Percentiles rank a stretch among this genome's conserved stretches.
Evolutionary conservation across 768 basidiomycete species (phyloP).

Genomic region (Pleurotus pulmonarius): DNA sequence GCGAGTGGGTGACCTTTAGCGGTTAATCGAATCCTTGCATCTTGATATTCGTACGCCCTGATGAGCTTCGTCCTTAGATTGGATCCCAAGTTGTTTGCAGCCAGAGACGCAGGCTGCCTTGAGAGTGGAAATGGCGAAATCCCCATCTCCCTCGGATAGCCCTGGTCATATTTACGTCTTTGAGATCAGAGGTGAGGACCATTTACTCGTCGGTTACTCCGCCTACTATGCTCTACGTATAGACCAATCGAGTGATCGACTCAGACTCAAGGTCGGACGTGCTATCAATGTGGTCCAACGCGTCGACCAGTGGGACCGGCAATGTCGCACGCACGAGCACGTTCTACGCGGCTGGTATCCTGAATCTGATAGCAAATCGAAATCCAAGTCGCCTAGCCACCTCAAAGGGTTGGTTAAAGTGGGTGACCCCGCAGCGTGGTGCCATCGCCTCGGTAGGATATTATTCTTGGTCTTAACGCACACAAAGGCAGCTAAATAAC

Average conservation of each 20-base stretch:
- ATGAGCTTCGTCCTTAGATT: slow-evolving; percentile 38
- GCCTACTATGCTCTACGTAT: background rate
- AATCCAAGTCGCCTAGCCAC: background rate
- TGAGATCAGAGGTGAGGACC: slow-evolving; percentile 62
- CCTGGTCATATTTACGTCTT: slow-evolving; percentile 81
- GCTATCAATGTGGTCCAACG: slow-evolving; percentile 70
- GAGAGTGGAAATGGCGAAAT: slow-evolving; percentile 50
- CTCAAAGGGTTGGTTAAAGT: slow-evolving; percentile 56
- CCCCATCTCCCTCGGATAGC: slow-evolving; percentile 28
- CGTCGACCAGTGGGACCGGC: slow-evolving; percentile 77
- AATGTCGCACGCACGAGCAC: slow-evolving; percentile 75
- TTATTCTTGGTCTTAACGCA: too few species aligned
- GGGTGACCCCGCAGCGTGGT: slow-evolving; percentile 59
- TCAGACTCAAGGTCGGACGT: slow-evolving; percentile 79
- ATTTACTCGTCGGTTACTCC: background rate
- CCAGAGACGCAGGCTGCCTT: slow-evolving; percentile 56
- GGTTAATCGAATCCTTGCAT: slow-evolving; percentile 30
- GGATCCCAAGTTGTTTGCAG: slow-evolving; percentile 66
- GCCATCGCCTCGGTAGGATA: slow-evolving; percentile 49
- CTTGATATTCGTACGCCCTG: background rate
- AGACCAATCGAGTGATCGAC: slow-evolving; percentile 28
- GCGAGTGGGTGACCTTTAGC: slow-evolving; percentile 53
- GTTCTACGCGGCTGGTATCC: slow-evolving; percentile 77
- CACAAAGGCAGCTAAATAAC: background rate
- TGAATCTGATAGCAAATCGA: slow-evolving; percentile 26